Percentiles rank a stretch among this genome's conserved stretches.
Evolutionary conservation across 1,284 basidiomycete species (phyloP).

Genomic region (Grifola frondosa): DNA sequence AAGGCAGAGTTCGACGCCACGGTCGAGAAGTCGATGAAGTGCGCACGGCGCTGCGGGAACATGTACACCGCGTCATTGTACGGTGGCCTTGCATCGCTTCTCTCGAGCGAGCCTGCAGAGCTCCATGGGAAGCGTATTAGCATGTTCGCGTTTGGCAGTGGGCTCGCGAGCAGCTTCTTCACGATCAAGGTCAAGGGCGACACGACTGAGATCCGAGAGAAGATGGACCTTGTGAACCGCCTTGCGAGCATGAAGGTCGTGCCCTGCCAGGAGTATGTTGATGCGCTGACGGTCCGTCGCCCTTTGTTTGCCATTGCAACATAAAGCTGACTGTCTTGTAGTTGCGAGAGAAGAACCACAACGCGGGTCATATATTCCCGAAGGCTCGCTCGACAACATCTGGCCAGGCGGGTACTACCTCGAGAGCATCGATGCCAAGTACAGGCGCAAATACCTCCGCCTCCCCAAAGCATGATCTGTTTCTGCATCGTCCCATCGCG

Average conservation of each 20-base stretch:
- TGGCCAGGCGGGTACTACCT: constrained; percentile 96
- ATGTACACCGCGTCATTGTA: constrained; percentile 99
- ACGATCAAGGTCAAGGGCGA: constrained; percentile 84
- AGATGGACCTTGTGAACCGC: constrained; percentile 78
- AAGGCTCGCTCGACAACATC: constrained; percentile 87
- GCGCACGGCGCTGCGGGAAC: constrained; percentile 90
- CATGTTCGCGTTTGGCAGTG: constrained; percentile 94
- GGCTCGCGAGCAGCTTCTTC: constrained; percentile 92
- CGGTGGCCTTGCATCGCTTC: constrained; percentile 85
- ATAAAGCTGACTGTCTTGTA: constrained; percentile 29
- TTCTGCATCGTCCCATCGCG: background rate
- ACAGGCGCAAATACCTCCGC: constrained; percentile 81
- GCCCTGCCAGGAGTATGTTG: constrained; percentile 84
- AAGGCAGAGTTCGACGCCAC: constrained; percentile 72
- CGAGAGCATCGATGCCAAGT: constrained; percentile 88
- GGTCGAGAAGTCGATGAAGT: constrained; percentile 77
- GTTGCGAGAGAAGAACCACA: constrained; percentile 97
- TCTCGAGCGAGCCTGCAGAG: constrained; percentile 66
- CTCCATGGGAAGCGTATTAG: constrained; percentile 81
- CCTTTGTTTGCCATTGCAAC: no score
- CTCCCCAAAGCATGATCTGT: constrained; percentile 24
- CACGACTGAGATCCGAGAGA: constrained; percentile 75
- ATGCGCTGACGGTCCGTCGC: constrained; percentile 64
- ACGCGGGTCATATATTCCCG: constrained; percentile 85
- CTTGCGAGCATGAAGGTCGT: constrained; percentile 89